These are phyloP conservation scores for Kalmusia sp. DNA, from an alignment of 2,329 filamentous ascomycete genomes.

Conservation along the genomic window DNA sequence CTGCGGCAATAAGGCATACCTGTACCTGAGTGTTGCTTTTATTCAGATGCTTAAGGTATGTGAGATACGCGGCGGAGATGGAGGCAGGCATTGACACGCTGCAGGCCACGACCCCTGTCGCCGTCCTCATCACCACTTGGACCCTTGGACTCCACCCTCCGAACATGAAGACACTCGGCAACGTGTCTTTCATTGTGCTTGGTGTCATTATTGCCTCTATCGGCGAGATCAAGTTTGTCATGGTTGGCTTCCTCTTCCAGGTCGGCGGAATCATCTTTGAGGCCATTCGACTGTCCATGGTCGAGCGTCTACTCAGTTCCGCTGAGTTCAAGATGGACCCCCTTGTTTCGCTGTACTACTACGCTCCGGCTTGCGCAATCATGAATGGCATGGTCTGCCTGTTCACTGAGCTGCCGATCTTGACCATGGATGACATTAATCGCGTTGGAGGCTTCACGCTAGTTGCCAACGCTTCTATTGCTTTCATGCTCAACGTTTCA, in stretches of 20 bases:
- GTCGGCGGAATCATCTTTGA: slow-evolving; percentile 80
- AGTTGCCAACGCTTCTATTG: slow-evolving; percentile 77
- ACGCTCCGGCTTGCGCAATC: slow-evolving; percentile 80
- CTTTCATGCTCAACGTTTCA: slow-evolving; percentile 83
- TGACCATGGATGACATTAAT: slow-evolving; percentile 74
- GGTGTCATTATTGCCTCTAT: slow-evolving; percentile 94
- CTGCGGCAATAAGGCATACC: slow-evolving; percentile 93
- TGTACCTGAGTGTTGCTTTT: slow-evolving; percentile 94
- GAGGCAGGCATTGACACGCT: slow-evolving; percentile 16
- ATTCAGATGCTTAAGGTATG: slow-evolving; percentile 98
- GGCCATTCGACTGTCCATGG: slow-evolving; percentile 82
- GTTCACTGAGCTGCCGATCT: slow-evolving; percentile 74
- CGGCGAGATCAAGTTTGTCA: slow-evolving; percentile 92
- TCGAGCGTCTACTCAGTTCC: slow-evolving; percentile 81
- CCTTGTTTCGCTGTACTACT: slow-evolving; percentile 88
- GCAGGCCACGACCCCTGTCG: slow-evolving; percentile 91
- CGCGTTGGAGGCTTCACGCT: slow-evolving; percentile 76
- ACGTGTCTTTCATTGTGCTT: slow-evolving; percentile 92
- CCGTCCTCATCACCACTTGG: slow-evolving; percentile 90
- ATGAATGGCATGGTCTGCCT: slow-evolving; percentile 81
- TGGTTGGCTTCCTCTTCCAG: slow-evolving; percentile 81
- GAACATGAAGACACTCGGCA: slow-evolving; percentile 85
- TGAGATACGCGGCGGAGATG: neutral
- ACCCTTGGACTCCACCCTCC: slow-evolving; percentile 81
- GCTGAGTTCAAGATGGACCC: slow-evolving; percentile 93